Base-by-base conservation (phyloP, 2,329 filamentous ascomycete genomes). In the Trichothecium sympodiale region DNA sequence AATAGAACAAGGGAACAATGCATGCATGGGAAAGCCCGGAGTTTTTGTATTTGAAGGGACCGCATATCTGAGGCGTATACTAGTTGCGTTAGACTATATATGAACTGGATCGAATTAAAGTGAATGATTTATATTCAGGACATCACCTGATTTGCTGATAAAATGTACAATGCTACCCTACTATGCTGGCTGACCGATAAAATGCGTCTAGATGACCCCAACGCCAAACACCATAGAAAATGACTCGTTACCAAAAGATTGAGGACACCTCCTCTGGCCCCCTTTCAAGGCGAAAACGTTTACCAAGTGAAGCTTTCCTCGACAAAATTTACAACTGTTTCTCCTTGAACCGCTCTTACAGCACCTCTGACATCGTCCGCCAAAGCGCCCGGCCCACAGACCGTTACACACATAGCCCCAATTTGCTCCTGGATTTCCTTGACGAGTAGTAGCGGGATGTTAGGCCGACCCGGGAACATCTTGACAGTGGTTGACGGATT, bases 401-500 rank as follows among this genome's bases (percentile, higher is more conserved):
- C 80, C 9, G 79, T 81, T 31, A 96, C 86, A 16, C 77, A 83
- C 77, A 95, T 93, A 34, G 88, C 86, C 8, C 91, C 91, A 36
- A 85, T 65, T 55, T 91, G 84, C 48, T 83, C 75, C 49, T 79
- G 71, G 14, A 88, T 80, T 62, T 95, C 89, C 59, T 83, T 81
- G 43, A 77, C 70, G 32, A 96, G 64, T n/a, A 96, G 62, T 1
- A 82, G 75, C 15, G 77, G 71, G 31, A 94, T 74, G 51, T 94
- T 86, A 8, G 89, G 89, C 44, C 88, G 77, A 3, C 91, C 89
- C 2, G 87, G 83, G 56, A 85, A 86, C 81, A 96, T 91, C 59
- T 88, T 84, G 37, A 96, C 87, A 4, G 82, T 89, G 3, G 73
- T 69, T 38, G 78, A 85, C 4, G 80, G 77, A 33, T 77, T 85